Base-by-base conservation (phyloP, 176 grass and related monocot species). In the Melocanna baccifera region DNA sequence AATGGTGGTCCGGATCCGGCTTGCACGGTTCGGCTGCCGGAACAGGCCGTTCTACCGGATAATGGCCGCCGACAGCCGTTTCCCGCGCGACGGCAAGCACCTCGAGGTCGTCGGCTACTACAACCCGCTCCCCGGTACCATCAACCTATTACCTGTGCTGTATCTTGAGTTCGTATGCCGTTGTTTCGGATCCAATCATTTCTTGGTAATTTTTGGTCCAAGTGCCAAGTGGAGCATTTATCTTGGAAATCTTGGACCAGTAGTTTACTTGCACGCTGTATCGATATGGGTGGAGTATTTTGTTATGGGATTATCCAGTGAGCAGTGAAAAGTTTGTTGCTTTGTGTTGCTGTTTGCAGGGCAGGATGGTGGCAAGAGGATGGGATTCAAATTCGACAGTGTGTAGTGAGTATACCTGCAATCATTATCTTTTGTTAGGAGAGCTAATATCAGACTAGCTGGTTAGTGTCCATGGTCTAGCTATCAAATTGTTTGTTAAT, bases 331-430 rank as follows among this genome's bases (percentile, higher is more conserved):
- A 40, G 3, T 41, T 7, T 78, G 11, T 5, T 70, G 3, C 64
- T 43, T 42, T 68, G 3, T 78, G 39, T 76, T 36, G 9, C 2
- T 25, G 20, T 68, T 41, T 80, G 30, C 84, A 88, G 90, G 90
- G 77, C 64, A 94, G 59, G 91, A 94, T 67, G 91, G 85, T 52
- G 83, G 83, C 59, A 94, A 92, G 89, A 90, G 87, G n/a, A 94
- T 92, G 87, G 89, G 91, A 16, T 55, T 94, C n/a, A 92, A 92
- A 64, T 94, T 94, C 41, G 89, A 97, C 40, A 58, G 89, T 16
- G 86, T 93, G 50, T 20, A 96, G 94, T 91, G 86, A 91, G 83
- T 82, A 41, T 15, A 40, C 71, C 18, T 15, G 34, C 59, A 32
- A 1, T 13, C 20, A 2, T 71, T 45, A 1, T 9, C 9, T 13